Conservation (phyloP, 805 yeast species). For the Metschnikowia borealis region DNA sequence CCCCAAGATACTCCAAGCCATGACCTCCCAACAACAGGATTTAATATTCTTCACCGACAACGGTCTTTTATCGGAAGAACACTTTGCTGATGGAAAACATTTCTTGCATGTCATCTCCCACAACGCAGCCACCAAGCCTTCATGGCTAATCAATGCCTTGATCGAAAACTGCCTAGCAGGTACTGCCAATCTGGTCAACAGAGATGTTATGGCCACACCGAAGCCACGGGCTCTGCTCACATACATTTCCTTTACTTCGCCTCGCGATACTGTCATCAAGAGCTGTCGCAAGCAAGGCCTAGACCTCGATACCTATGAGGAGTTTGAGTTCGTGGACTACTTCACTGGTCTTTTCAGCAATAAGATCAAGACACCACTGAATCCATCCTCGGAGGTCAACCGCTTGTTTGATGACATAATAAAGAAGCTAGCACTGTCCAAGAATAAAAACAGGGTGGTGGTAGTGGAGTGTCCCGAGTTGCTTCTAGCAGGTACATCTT, state of each 20-base stretch:
- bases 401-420: conserved; percentile 19
- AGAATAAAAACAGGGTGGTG: conserved; percentile 21
- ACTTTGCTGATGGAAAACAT: conserved; percentile 13
- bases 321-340: conserved; percentile 42
- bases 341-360: conserved; percentile 43
- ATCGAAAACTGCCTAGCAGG: conserved; percentile 51
- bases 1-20: neutral
- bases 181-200: conserved; percentile 39
- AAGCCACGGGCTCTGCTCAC: conserved; percentile 26
- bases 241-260: conserved; percentile 34
- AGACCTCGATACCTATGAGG: conserved; percentile 20
- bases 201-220: conserved; percentile 19
- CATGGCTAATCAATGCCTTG: conserved; percentile 58
- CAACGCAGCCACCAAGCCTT: conserved; percentile 51
- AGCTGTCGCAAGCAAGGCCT: conserved; percentile 39
- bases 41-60: conserved; percentile 50
- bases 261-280: conserved; percentile 30
- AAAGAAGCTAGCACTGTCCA: conserved; percentile 6
- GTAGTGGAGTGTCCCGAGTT: conserved; percentile 48
- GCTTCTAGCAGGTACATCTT: conserved; percentile 40
- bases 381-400: conserved; percentile 14
- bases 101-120: conserved; percentile 29
- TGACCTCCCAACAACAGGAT: conserved; percentile 52
- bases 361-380: conserved; percentile 21
- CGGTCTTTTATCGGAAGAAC: conserved; percentile 35